Conservation (phyloP, 768 basidiomycete species). For the Dioszegia aurantiaca region DNA sequence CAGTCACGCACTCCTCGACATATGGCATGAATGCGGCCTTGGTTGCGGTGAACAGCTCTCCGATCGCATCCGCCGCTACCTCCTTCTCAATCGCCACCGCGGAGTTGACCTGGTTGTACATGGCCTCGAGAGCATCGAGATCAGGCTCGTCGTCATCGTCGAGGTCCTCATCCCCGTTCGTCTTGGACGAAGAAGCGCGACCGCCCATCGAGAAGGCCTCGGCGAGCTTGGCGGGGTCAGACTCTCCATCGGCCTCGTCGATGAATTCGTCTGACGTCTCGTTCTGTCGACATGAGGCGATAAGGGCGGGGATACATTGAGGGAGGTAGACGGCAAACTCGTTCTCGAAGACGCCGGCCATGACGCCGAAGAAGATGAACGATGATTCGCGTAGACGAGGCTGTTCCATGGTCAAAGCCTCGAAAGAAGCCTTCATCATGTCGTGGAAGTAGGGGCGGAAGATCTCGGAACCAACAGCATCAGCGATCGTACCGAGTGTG, state of each 20-base stretch:
- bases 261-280: constrained; percentile 67
- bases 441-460: constrained; percentile 96
- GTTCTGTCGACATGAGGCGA: constrained; percentile 74
- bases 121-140: constrained; percentile 51
- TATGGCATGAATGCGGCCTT: constrained; percentile 83
- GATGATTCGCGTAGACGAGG: constrained; percentile 88
- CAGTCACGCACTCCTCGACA: constrained; percentile 73
- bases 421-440: constrained; percentile 92
- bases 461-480: constrained; percentile 87
- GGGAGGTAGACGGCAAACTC: constrained; percentile 87
- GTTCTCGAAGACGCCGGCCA: constrained; percentile 93
- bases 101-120: constrained; percentile 83
- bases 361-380: constrained; percentile 97
- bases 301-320: constrained; percentile 77
- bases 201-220: constrained; percentile 61
- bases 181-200: constrained; percentile 55
- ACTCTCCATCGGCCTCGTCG: constrained; percentile 56
- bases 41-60: constrained; percentile 80
- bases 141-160: constrained; percentile 65
- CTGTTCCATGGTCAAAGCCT: constrained; percentile 74
- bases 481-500: constrained; percentile 96
- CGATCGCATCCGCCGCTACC: constrained; percentile 94
- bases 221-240: constrained; percentile 39
- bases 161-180: constrained; percentile 63
- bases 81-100: constrained; percentile 99